phyloP scores from a whole-genome alignment of 768 basidiomycete genomes.

The Cystofilobasidium ferigula region DNA sequence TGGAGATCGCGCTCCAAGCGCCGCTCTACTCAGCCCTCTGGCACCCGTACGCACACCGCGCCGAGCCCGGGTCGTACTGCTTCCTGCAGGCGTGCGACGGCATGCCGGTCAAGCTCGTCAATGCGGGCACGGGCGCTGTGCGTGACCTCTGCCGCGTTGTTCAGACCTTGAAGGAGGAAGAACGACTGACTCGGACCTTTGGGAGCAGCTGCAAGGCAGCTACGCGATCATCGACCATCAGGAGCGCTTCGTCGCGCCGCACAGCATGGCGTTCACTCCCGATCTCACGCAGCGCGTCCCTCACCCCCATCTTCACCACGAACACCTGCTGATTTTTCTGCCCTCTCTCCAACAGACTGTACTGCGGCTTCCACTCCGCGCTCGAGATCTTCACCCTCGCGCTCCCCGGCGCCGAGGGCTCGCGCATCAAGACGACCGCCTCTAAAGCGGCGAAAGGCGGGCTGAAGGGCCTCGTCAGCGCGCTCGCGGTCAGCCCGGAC shows the following conservation, averaged over 20 bases:
- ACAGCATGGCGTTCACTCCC: conserved; percentile 66
- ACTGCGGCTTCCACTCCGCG: conserved; percentile 75
- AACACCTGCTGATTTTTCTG: not conserved
- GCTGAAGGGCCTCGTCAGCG: conserved; percentile 80
- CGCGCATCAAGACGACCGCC: conserved; percentile 57
- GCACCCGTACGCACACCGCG: conserved; percentile 64
- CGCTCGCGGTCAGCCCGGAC: conserved; percentile 64
- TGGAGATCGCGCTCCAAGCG: conserved; percentile 48
- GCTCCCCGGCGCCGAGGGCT: conserved; percentile 57
- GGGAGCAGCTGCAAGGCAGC: conserved; percentile 66
- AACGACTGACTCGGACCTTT: not conserved
- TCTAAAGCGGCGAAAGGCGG: conserved; percentile 71
- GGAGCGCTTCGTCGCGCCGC: conserved; percentile 82
- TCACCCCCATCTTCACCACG: not conserved
- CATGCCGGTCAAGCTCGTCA: conserved; percentile 70
- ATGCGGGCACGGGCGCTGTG: conserved; percentile 66
- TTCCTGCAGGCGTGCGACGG: conserved; percentile 76
- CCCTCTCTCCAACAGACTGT: conserved; percentile 46
- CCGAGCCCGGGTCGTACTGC: conserved; percentile 58
- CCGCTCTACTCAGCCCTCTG: conserved; percentile 69
- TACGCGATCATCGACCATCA: conserved; percentile 86
- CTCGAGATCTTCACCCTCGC: conserved; percentile 75
- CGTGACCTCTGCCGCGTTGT: not conserved
- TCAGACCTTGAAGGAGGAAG: not conserved
- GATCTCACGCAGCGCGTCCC: conserved; percentile 52